These are phyloP conservation scores for Epichloe typhina DNA, from an alignment of 2,329 filamentous ascomycete species.

Conservation along the genomic window DNA sequence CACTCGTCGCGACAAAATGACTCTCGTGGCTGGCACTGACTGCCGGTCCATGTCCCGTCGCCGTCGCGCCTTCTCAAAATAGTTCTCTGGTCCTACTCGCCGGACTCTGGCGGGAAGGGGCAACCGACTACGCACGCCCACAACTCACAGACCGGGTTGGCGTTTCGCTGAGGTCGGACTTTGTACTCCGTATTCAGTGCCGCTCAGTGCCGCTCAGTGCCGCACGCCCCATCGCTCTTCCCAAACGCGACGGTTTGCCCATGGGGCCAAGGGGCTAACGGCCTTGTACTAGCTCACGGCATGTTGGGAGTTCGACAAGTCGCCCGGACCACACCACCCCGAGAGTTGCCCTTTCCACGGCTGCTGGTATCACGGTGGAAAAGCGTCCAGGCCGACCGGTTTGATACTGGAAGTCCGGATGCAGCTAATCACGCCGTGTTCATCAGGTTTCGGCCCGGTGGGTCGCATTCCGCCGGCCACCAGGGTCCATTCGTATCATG, in stretches of 20 bases:
- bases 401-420: too few relatives aligned
- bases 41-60: too few relatives aligned
- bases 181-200: too few relatives aligned
- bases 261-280: background rate
- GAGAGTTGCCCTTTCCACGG: too few relatives aligned
- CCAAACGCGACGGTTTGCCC: background rate
- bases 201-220: background rate
- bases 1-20: too few relatives aligned
- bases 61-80: too few relatives aligned
- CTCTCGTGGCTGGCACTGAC: too few relatives aligned
- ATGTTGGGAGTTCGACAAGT: background rate
- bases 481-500: too few relatives aligned
- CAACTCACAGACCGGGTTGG: background rate
- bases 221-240: slow-evolving; percentile 1
- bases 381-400: too few relatives aligned
- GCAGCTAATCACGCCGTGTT: background rate
- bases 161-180: background rate
- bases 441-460: background rate
- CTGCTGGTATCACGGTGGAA: too few relatives aligned
- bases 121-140: background rate
- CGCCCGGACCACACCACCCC: too few relatives aligned
- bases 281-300: background rate
- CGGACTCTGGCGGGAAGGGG: background rate
- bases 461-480: background rate
- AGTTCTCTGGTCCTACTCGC: background rate